These are phyloP conservation scores for Amauroascus verrucosus DNA, from an alignment of 2,329 filamentous ascomycete species.

Conservation along the genomic window DNA sequence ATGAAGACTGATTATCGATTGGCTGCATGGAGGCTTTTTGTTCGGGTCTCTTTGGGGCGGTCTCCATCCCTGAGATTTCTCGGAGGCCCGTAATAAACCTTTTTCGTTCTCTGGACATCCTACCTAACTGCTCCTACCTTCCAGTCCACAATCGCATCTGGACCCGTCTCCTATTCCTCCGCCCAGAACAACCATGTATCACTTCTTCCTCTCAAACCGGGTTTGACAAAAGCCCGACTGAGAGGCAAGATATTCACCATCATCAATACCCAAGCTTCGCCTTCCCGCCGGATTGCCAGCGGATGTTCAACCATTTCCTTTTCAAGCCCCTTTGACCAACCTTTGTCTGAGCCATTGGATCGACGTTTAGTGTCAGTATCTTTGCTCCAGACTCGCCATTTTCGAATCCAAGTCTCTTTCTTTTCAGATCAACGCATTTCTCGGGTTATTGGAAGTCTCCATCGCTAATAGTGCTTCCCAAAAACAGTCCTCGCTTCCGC, in stretches of 20 bases:
- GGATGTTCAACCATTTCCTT: not conserved
- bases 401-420: not conserved
- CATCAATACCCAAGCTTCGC: not conserved
- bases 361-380: not conserved
- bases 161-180: not conserved
- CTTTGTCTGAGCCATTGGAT: not conserved
- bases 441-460: not conserved
- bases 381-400: not conserved
- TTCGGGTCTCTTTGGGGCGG: not conserved
- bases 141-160: not conserved
- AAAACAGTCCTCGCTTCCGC: not conserved
- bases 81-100: not conserved
- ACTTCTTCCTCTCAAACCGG: not conserved
- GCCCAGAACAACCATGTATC: constrained; percentile 2
- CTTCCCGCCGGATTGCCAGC: not conserved
- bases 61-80: not conserved
- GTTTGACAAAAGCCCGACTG: not conserved
- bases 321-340: not conserved
- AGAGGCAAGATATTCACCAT: not conserved
- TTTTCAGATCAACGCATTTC: not conserved
- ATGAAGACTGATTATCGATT: not conserved
- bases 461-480: not conserved
- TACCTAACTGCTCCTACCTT: no score
- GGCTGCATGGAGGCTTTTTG: not conserved
- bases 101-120: not conserved